phyloP scores from a whole-genome alignment of 768 basidiomycete genomes.

The Russula compacta region DNA sequence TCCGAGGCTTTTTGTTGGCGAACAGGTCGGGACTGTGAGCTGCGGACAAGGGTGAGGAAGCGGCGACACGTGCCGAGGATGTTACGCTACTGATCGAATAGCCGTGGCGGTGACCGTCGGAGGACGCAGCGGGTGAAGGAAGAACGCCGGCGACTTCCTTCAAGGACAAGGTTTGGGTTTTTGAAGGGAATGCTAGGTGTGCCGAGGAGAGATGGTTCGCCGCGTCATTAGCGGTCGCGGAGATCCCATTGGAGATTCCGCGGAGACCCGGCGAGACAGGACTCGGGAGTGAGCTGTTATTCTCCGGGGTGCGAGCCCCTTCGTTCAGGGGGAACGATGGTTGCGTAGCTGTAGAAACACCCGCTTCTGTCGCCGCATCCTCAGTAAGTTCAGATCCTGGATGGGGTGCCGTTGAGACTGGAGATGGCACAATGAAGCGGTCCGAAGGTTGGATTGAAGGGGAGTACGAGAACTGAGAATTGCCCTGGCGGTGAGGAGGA shows the following conservation, averaged over 20 bases:
- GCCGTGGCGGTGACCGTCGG: constrained; percentile 22
- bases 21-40: neutral
- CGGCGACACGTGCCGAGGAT: constrained; percentile 5
- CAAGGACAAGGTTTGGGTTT: constrained; percentile 5
- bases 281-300: constrained; percentile 19
- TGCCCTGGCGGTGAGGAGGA: neutral
- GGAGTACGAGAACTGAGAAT: neutral
- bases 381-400: constrained; percentile 1
- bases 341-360: constrained; percentile 25
- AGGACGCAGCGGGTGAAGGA: constrained; percentile 26
- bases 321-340: constrained; percentile 21
- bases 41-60: neutral
- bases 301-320: neutral
- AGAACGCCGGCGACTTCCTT: constrained; percentile 26
- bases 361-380: constrained; percentile 16
- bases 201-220: neutral
- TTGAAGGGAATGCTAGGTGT: constrained; percentile 11
- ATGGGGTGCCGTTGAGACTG: constrained; percentile 17
- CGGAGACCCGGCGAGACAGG: constrained; percentile 23
- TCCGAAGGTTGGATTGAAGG: constrained; percentile 26
- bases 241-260: constrained; percentile 3
- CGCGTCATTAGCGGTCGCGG: neutral
- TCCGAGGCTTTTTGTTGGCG: constrained; percentile 25
- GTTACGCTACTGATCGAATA: constrained; percentile 10
- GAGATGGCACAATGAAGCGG: constrained; percentile 28